Percentiles rank a stretch among this genome's conserved stretches.
Evolutionary conservation across 2,329 filamentous ascomycete genomes (phyloP).

Genomic region (Epichloe gansuensis): DNA sequence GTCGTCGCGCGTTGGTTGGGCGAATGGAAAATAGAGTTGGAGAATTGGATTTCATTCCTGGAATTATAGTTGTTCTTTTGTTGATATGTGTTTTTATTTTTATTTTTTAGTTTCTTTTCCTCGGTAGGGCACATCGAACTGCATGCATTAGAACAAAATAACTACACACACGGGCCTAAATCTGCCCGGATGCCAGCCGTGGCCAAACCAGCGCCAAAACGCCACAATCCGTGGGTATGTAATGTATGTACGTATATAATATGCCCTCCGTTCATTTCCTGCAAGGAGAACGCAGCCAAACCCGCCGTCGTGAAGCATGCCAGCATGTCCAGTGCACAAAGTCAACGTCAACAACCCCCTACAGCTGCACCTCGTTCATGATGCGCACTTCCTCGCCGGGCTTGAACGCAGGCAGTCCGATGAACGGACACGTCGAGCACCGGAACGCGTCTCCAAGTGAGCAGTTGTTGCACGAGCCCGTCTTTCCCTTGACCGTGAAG

Average conservation of each 20-base stretch:
- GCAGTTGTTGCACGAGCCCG: slow-evolving; percentile 89
- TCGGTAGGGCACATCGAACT: too few species aligned
- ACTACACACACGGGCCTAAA: too few species aligned
- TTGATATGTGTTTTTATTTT: too few species aligned
- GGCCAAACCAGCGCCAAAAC: slow-evolving; percentile 1
- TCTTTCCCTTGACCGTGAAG: slow-evolving; percentile 95
- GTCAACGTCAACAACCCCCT: background rate
- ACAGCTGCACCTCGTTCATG: slow-evolving; percentile 79
- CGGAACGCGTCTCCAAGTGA: slow-evolving; percentile 83
- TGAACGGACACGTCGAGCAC: slow-evolving; percentile 65
- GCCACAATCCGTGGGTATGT: slow-evolving; percentile 4
- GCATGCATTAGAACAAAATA: too few species aligned
- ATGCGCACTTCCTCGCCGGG: slow-evolving; percentile 88
- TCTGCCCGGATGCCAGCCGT: background rate
- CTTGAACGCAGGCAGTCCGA: slow-evolving; percentile 91
- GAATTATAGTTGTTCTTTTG: background rate
- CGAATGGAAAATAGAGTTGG: too few species aligned
- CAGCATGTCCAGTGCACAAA: background rate
- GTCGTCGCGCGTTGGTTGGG: too few species aligned
- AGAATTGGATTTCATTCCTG: too few species aligned
- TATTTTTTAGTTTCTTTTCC: too few species aligned
- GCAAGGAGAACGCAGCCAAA: background rate
- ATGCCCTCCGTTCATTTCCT: too few species aligned
- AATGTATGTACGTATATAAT: too few species aligned
- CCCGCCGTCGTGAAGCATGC: background rate